These are phyloP conservation scores for Nyctanthes arbortristis DNA, from an alignment of 257 asterid genomes.

Conservation along the genomic window DNA sequence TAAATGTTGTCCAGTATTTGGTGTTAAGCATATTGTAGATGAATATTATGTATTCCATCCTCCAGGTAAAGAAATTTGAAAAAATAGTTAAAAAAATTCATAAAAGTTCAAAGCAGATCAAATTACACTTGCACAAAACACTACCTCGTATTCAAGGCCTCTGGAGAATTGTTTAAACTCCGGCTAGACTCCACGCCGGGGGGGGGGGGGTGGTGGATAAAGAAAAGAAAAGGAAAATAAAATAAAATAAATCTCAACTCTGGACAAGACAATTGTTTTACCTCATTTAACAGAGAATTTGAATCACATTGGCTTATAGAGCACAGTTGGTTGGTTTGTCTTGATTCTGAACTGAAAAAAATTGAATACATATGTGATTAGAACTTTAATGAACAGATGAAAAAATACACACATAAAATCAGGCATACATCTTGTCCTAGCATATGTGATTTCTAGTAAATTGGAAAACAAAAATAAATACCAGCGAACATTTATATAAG, in stretches of 20 bases:
- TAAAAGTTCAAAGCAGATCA: neutral
- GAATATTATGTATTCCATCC: neutral
- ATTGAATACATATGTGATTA: slow-evolving; percentile 41
- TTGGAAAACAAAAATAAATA: slow-evolving; percentile 30
- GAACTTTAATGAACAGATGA: slow-evolving; percentile 36
- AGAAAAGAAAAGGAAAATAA: neutral
- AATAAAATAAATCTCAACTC: neutral
- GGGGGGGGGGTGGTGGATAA: too few relatives aligned
- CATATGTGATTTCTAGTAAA: slow-evolving; percentile 13
- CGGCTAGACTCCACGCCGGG: too few relatives aligned
- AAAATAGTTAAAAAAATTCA: neutral
- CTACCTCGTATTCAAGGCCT: slow-evolving; percentile 4
- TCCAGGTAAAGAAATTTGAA: neutral
- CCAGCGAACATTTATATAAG: slow-evolving; percentile 6
- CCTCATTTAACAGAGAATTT: slow-evolving; percentile 92
- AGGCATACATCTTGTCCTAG: neutral
- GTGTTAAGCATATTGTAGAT: too few relatives aligned
- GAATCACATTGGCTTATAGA: slow-evolving; percentile 96
- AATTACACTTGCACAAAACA: neutral
- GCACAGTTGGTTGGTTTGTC: slow-evolving; percentile 88
- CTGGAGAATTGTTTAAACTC: too few relatives aligned
- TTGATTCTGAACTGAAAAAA: slow-evolving; percentile 76
- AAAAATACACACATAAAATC: neutral
- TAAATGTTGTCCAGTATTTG: too few relatives aligned
- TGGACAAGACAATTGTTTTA: slow-evolving; percentile 28